A percentile compares a stretch with the other conserved stretches of the same genome.
Conservation (phyloP, 805 yeast species). For the Grigorovia humatica region DNA sequence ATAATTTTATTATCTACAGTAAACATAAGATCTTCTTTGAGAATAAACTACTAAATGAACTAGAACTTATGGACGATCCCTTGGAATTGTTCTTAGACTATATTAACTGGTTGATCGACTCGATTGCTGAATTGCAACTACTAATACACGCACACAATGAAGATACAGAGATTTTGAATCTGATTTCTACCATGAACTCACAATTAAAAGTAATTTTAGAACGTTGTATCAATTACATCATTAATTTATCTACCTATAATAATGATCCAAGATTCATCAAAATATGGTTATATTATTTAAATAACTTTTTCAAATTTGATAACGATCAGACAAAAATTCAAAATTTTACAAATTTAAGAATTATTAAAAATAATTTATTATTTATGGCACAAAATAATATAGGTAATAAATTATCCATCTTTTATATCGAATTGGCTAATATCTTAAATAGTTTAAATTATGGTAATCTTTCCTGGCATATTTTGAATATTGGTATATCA, state of each 20-base stretch:
- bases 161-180: no score
- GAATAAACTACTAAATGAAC: constrained; percentile 30
- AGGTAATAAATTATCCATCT: constrained; percentile 56
- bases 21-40: constrained; percentile 29
- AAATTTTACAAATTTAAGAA: constrained; percentile 52
- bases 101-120: constrained; percentile 57
- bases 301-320: constrained; percentile 9
- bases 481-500: constrained; percentile 30
- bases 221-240: constrained; percentile 44
- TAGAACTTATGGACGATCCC: constrained; percentile 74
- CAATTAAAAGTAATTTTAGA: constrained; percentile 57
- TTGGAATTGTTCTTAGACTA: constrained; percentile 66
- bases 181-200: not conserved
- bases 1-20: not conserved
- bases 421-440: constrained; percentile 70
- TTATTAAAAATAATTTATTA: constrained; percentile 59
- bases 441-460: constrained; percentile 10
- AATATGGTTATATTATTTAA: constrained; percentile 74
- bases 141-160: no score
- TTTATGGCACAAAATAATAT: constrained; percentile 64
- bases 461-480: constrained; percentile 9
- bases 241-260: constrained; percentile 55
- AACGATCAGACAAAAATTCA: no score
- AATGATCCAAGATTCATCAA: constrained; percentile 74
- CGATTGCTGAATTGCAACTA: constrained; percentile 5